phyloP scores from a whole-genome alignment of 345 rosid genomes.

The Sisymbrium irio region DNA sequence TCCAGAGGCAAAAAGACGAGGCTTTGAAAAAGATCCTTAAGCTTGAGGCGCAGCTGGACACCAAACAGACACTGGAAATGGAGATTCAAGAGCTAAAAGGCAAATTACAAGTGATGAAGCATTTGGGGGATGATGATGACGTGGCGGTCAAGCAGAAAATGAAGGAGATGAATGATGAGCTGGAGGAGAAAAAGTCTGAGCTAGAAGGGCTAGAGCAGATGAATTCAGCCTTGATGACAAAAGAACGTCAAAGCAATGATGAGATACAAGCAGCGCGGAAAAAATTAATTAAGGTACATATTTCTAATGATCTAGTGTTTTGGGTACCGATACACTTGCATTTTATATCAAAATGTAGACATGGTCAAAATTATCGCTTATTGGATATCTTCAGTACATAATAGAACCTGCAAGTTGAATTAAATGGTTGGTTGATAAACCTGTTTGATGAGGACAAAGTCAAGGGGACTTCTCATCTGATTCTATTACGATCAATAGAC shows the following conservation, averaged over 20 bases:
- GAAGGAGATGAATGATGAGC: slow-evolving; percentile 68
- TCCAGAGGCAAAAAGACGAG: slow-evolving; percentile 83
- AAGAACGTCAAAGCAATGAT: slow-evolving; percentile 47
- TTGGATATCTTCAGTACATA: background rate
- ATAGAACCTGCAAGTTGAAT: background rate
- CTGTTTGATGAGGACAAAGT: background rate
- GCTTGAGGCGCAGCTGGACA: slow-evolving; percentile 72
- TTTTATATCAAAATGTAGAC: background rate
- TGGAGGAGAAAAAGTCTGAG: slow-evolving; percentile 50
- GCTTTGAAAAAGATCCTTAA: slow-evolving; percentile 59
- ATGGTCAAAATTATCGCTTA: background rate
- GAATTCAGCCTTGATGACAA: slow-evolving; percentile 33
- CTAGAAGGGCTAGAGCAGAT: slow-evolving; percentile 35
- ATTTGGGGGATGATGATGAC: slow-evolving; percentile 78
- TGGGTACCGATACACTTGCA: background rate
- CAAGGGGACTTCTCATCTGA: background rate
- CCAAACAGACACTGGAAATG: slow-evolving; percentile 81
- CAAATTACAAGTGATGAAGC: slow-evolving; percentile 75
- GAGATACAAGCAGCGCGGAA: slow-evolving; percentile 44
- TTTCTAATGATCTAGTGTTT: background rate
- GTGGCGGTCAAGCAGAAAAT: slow-evolving; percentile 66
- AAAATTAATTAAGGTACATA: slow-evolving; percentile 38
- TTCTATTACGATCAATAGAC: background rate
- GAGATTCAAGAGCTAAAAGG: slow-evolving; percentile 88
- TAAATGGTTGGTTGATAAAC: background rate